Base-by-base conservation (phyloP, 2,329 filamentous ascomycete genomes). In the Colletotrichum coccodes region DNA sequence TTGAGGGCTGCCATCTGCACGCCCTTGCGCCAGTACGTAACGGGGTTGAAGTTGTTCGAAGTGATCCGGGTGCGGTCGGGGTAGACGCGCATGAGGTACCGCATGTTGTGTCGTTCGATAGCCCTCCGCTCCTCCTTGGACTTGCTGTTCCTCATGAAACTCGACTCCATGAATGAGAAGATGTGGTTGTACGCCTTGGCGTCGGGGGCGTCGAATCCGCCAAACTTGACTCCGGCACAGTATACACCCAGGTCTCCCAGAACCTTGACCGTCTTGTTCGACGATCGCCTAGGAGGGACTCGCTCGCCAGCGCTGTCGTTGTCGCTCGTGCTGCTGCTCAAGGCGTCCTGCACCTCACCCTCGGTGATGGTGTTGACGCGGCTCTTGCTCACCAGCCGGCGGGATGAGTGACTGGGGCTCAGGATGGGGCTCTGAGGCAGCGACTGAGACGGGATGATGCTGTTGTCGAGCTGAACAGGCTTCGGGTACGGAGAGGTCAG, bases 1-100 rank as follows among this genome's bases (percentile, higher is more conserved):
- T 99, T 99, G 71, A 98, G 86, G 0, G 96, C 96, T 16, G 93
- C 94, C 95, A 99, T 98, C 81, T 99, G 96, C 21, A 98, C 96
- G 36, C 96, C 96, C 49, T 94, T 91, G 59, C 95, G 91, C 96
- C 96, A 99, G 78, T 96, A 97, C 71, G 92, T 91, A 71, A 97
- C 88, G 1, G 96, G 96, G 75, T 98, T 94, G 76, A 98, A 98
- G 81, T 99, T 99, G 74, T 92, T 94, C 0, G 96, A 98, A 38
- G 89, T 90, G 64, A 98, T 86, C 32, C 96, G 92, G 73, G 90
- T 91, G 42, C 89, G 91, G 62, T 94, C 92, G 7, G 96, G 96
- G 77, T 99, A 99, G 11, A 98, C 94, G 49, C 96, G 92, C 89
- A 98, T 98, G 76, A 98, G 84, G 77, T 95, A 93, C 46, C 91